Conservation (phyloP, 2,329 filamentous ascomycete species). For the Exserohilum rostratum region DNA sequence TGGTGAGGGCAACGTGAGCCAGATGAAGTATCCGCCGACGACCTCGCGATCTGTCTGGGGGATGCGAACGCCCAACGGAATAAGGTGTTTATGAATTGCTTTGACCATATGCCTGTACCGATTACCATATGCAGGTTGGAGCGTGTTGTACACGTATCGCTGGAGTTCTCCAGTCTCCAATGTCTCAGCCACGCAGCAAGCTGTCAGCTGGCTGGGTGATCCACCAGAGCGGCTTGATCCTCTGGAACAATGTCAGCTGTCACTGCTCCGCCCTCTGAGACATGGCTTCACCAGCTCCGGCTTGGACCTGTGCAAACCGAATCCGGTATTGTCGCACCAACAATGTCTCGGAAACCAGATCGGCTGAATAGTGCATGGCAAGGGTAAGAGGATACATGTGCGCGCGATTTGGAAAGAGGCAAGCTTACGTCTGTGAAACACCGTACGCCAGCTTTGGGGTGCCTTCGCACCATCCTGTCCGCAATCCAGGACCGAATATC, state of each 20-base stretch:
- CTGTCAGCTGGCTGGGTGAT: conserved; percentile 64
- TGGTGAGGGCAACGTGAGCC: conserved; percentile 68
- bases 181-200: conserved; percentile 62
- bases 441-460: conserved; percentile 66
- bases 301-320: neutral
- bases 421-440: conserved; percentile 63
- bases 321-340: neutral
- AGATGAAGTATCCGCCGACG: conserved; percentile 86
- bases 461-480: conserved; percentile 88
- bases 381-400: neutral
- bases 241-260: conserved; percentile 46
- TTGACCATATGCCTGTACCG: conserved; percentile 62
- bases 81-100: conserved; percentile 65
- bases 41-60: conserved; percentile 54
- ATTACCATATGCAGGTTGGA: conserved; percentile 62
- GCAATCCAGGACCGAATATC: conserved; percentile 77
- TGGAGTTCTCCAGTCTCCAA: conserved; percentile 60
- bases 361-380: conserved; percentile 1
- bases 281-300: conserved; percentile 8
- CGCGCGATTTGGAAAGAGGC: neutral
- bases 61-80: conserved; percentile 65
- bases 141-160: conserved; percentile 57
- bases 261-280: conserved; percentile 9
- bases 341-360: neutral
- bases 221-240: conserved; percentile 65